Conservation (phyloP, 2,329 filamentous ascomycete species). For the Achaetomium macrosporum region DNA sequence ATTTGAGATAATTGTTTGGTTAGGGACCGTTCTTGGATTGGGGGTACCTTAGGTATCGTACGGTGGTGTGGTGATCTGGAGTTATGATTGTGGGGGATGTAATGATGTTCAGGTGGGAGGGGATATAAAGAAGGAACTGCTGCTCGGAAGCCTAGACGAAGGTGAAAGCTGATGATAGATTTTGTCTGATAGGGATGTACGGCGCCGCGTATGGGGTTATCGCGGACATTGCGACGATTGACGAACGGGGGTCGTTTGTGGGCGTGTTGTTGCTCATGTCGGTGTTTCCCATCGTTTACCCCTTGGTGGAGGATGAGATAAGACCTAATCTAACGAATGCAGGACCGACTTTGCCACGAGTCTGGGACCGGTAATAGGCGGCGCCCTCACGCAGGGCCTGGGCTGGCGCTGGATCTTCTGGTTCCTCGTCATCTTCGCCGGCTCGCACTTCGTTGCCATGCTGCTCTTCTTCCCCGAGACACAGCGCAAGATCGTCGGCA, state of each 20-base stretch:
- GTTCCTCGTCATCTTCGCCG: slow-evolving; percentile 48
- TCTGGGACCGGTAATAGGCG: slow-evolving; percentile 53
- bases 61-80: too few species aligned
- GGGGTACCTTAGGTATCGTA: too few species aligned
- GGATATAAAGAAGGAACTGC: neutral
- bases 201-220: slow-evolving; percentile 43
- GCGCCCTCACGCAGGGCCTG: slow-evolving; percentile 49
- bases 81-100: too few species aligned
- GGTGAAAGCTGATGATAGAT: too few species aligned
- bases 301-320: too few species aligned
- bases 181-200: slow-evolving; percentile 7
- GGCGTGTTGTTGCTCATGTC: slow-evolving; percentile 41
- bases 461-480: slow-evolving; percentile 50
- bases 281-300: too few species aligned
- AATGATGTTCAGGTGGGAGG: too few species aligned
- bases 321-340: neutral
- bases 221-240: slow-evolving; percentile 55
- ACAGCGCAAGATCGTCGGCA: slow-evolving; percentile 43
- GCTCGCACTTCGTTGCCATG: slow-evolving; percentile 38
- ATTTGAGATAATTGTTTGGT: neutral
- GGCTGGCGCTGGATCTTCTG: slow-evolving; percentile 59
- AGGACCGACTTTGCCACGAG: slow-evolving; percentile 33
- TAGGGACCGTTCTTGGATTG: too few species aligned
- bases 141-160: neutral
- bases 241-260: slow-evolving; percentile 55